Conservation (phyloP, 257 asterid species). For the Scutellaria baicalensis region DNA sequence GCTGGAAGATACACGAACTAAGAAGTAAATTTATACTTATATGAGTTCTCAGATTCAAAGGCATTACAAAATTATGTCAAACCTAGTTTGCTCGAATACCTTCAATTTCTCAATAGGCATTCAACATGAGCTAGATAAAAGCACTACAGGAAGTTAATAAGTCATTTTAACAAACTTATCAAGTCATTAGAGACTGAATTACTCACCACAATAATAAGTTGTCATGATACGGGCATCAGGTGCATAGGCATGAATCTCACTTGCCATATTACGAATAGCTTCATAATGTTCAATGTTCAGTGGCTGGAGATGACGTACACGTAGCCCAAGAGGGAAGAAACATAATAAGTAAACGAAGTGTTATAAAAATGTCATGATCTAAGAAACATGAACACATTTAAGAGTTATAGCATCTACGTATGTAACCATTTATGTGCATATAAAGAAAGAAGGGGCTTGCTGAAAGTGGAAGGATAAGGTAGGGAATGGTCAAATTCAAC, state of each 20-base stretch:
- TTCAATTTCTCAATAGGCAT: background rate
- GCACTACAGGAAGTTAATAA: background rate
- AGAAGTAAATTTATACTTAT: background rate
- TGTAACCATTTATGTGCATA: background rate
- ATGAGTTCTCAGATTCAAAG: background rate
- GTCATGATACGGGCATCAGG: slow-evolving; percentile 98
- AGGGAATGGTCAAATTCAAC: background rate
- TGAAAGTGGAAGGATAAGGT: background rate
- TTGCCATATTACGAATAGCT: slow-evolving; percentile 76
- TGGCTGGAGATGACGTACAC: slow-evolving; percentile 48
- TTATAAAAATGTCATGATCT: background rate
- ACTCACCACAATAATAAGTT: slow-evolving; percentile 83
- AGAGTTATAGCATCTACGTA: background rate
- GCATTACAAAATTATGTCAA: background rate
- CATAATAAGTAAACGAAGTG: slow-evolving; percentile 3
- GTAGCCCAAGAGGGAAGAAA: slow-evolving; percentile 15
- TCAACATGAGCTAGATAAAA: slow-evolving; percentile 10
- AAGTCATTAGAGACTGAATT: slow-evolving; percentile 8
- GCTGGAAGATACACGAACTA: background rate
- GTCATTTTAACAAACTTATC: background rate
- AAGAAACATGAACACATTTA: background rate
- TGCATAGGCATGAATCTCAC: slow-evolving; percentile 95
- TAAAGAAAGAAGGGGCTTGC: background rate
- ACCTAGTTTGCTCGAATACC: background rate
- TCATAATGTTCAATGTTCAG: slow-evolving; percentile 79